These are phyloP conservation scores for Digitaria exilis DNA, from an alignment of 202 grass and related monocot genomes.

Conservation along the genomic window DNA sequence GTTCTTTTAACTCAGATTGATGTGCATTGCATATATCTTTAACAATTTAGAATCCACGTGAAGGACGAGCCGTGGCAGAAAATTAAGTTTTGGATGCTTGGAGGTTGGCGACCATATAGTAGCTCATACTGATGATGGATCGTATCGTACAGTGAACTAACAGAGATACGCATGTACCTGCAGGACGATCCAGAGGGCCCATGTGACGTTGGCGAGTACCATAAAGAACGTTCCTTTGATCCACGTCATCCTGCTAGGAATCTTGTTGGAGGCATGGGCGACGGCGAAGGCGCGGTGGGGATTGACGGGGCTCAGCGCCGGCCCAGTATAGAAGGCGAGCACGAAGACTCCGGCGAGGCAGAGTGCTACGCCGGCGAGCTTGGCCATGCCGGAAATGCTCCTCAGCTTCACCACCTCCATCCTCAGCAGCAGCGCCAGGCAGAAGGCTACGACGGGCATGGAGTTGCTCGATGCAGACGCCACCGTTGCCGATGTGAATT, in stretches of 20 bases:
- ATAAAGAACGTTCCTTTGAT: conserved; percentile 63
- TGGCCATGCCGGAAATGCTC: conserved; percentile 45
- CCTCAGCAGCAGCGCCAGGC: conserved; percentile 60
- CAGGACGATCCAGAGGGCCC: conserved; percentile 67
- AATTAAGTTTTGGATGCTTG: neutral
- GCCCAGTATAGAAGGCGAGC: conserved; percentile 48
- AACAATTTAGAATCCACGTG: neutral
- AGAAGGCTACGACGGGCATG: conserved; percentile 63
- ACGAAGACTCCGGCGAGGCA: conserved; percentile 50
- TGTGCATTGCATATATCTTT: neutral
- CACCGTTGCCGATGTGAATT: conserved; percentile 60
- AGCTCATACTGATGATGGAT: no score
- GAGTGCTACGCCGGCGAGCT: conserved; percentile 46
- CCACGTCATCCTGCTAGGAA: conserved; percentile 36
- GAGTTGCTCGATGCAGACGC: conserved; percentile 59
- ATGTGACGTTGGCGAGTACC: conserved; percentile 44
- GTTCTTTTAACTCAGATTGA: neutral
- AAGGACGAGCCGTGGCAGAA: neutral
- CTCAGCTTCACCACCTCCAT: conserved; percentile 60
- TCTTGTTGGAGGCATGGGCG: conserved; percentile 23
- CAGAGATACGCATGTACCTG: conserved; percentile 42
- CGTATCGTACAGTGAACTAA: neutral
- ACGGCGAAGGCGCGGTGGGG: neutral
- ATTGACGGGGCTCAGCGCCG: conserved; percentile 52
- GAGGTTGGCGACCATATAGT: neutral